Evolutionary conservation across 768 basidiomycete genomes (phyloP), one percentile per base, ranked within the genome.

Genomic region (Mycena crocata): DNA sequence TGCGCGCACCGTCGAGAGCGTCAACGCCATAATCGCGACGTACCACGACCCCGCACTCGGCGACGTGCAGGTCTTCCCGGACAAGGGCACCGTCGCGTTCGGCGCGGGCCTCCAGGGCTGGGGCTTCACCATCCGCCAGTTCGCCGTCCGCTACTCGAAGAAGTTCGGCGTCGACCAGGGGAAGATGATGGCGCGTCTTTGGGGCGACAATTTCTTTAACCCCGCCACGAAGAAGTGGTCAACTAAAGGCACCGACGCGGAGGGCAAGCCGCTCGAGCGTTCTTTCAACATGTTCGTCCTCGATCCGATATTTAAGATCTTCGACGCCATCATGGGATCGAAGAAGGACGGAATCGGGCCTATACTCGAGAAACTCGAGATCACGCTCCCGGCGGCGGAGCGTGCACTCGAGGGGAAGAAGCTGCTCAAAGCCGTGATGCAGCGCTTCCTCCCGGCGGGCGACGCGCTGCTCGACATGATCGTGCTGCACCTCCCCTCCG

Each of bases 381-480:
- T 99, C 78, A 92, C 92, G 79, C 92, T 99, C 68, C 84, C 88
- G 62, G 78, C 84, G 51, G 93, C 96, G 3, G 96, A 98, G 86
- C 90, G 89, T 74, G 95, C 95, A 69, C 87, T 94, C 69, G 96
- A 97, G 79, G 92, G 94, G 77, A 99, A 99, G 83, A 86, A 88
- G 28, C 91, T 99, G 74, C 93, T 99, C 80, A 99, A 99, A 86
- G 90, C 91, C 72, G 80, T 98, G 81, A 99, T 99, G 98, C 92
- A 95, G 82, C 98, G 96, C 84, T 99, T 98, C 92, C 86, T 99
- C 71, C 98, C 98, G 76, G 98, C 97, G 69, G 97, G 97, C 77
- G 98, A 99, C 81, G 92, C 96, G 48, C 91, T 99, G 73, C 80
- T 99, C 84, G 97, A 98, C 88, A 99, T 99, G 98, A 97, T 98